Evolutionary conservation across 768 basidiomycete species (phyloP).

Genomic region (Trametes villosa): DNA sequence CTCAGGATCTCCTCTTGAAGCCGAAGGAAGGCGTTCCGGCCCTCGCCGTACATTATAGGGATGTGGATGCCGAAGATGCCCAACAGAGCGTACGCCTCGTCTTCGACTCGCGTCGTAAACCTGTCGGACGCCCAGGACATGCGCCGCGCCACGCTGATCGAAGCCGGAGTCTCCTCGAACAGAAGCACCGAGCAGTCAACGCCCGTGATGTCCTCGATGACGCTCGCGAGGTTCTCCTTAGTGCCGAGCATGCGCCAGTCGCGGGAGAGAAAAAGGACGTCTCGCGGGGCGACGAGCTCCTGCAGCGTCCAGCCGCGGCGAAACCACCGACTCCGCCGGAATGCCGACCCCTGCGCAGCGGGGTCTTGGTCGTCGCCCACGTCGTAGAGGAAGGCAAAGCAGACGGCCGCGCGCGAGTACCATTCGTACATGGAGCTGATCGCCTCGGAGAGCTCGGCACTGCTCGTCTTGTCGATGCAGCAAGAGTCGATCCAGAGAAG

Average conservation of each 20-base stretch:
- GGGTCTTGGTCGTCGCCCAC: background rate
- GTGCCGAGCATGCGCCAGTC: background rate
- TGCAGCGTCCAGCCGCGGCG: background rate
- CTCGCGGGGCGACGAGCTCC: background rate
- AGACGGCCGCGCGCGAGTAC: background rate
- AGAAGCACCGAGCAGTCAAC: background rate
- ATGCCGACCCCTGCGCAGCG: background rate
- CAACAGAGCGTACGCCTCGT: conserved; percentile 1
- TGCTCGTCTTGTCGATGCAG: background rate
- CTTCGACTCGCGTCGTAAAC: background rate
- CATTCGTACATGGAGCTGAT: background rate
- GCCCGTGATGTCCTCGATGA: background rate
- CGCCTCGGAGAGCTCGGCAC: background rate
- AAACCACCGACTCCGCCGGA: background rate
- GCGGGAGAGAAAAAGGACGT: background rate
- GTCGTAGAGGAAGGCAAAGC: background rate
- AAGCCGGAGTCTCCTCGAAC: background rate
- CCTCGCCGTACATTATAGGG: background rate
- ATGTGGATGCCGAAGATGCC: background rate
- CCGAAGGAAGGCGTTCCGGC: background rate
- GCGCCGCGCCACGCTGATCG: background rate
- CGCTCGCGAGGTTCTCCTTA: background rate
- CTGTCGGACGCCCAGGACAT: background rate
- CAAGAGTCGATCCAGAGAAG: background rate
- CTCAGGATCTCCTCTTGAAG: conserved; percentile 2